A percentile compares a stretch with the other conserved stretches of the same genome.
phyloP scores from a whole-genome alignment of 345 rosid genomes.

The Hypericum androsaemum region DNA sequence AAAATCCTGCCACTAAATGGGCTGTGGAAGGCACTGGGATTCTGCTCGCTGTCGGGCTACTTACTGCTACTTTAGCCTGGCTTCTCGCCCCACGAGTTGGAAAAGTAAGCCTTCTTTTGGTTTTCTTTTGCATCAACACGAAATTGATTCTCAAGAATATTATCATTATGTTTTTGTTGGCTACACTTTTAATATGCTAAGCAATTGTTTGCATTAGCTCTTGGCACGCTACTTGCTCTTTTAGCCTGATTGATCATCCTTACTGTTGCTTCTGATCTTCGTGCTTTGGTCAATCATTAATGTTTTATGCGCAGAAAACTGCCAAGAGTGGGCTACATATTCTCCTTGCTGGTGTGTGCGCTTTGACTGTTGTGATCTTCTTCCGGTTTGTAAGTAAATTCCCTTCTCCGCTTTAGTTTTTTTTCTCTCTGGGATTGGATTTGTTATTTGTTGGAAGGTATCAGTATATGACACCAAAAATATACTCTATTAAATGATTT shows the following conservation, averaged over 20 bases:
- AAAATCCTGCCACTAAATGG: constrained; percentile 79
- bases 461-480: neutral
- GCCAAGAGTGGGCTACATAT: constrained; percentile 90
- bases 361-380: constrained; percentile 76
- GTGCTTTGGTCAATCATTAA: constrained; percentile 1
- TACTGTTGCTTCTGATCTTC: neutral
- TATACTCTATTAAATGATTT: neutral
- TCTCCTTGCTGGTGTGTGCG: constrained; percentile 85
- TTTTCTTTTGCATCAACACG: neutral
- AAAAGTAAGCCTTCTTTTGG: constrained; percentile 39
- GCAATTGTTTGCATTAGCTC: neutral
- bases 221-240: neutral
- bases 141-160: neutral
- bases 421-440: constrained; percentile 9
- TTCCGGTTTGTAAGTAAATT: constrained; percentile 77
- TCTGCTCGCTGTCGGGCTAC: constrained; percentile 82
- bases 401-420: neutral
- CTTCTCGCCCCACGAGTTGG: constrained; percentile 97
- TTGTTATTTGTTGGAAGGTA: neutral
- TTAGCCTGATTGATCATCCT: neutral
- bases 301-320: constrained; percentile 51
- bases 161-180: neutral
- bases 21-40: constrained; percentile 96
- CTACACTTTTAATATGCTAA: neutral
- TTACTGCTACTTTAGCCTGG: constrained; percentile 90